Base-by-base conservation (phyloP, 768 basidiomycete species). In the Boletus tomentosulus region DNA sequence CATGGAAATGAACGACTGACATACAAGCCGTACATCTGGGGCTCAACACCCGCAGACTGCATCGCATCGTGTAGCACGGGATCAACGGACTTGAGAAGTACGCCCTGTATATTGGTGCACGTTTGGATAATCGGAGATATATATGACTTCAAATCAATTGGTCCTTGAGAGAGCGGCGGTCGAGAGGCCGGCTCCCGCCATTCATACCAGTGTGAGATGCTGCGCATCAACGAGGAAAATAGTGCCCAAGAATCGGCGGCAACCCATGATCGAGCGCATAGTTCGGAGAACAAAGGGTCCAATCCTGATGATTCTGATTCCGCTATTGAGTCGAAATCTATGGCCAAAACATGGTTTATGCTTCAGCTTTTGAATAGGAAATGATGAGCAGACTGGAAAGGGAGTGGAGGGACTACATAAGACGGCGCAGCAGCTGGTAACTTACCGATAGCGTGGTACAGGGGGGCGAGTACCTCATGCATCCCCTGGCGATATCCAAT, bases 401-500 rank as follows among this genome's bases (percentile, higher is more conserved):
- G 58, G 54, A 49, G 47, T 46, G 38, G 44, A 22, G 34, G 44
- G 51, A 57, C 42, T 45, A 49, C 41, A 50, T 38, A 48, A 33
- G 35, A 22, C 34, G 44, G 46, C 41, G 27, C 31, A 33, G 44
- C 22, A 33, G 19, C 19, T 41, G 12, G 46, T 30, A 41, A 62
- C 70, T 56, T 60, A 70, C 70, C 70, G 48, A 66, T 49, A 46
- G 86, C 86, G 63, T 89, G 84, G 62, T 91, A 90, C 28, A 98
- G 69, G 0, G 92, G 87, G 4, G 95, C 97, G 22, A 98, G 79
- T 9, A 98, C 73, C 66, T 99, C 97, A 64, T 99, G 97, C 97
- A 99, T 98, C 50, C 97, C 96, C 77, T 99, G 97, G 30, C 97
- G 83, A 67, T 99, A 99, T 22, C 94, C 93, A 22, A 96, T 82